A percentile compares a stretch with the other conserved stretches of the same genome.
Evolutionary conservation across 805 yeast species (phyloP).

Genomic region (Torulaspora franciscae): DNA sequence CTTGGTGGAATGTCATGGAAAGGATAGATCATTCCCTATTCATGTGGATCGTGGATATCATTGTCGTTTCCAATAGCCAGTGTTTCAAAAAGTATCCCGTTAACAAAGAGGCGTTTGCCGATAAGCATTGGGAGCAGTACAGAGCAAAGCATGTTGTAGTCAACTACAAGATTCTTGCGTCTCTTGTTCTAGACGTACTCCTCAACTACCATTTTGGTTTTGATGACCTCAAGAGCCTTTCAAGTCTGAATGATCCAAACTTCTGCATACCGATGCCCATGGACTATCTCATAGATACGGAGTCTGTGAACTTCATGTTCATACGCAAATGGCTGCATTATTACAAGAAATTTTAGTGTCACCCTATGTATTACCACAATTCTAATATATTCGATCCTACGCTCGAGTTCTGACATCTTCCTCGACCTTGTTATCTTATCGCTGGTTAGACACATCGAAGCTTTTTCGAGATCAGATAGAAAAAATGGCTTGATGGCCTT

Average conservation of each 20-base stretch:
- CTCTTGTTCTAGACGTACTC: conserved; percentile 40
- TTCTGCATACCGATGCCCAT: conserved; percentile 32
- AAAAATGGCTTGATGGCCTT: background rate
- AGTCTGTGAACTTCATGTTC: conserved; percentile 25
- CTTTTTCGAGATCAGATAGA: background rate
- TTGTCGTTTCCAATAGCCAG: conserved; percentile 34
- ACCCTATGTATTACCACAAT: background rate
- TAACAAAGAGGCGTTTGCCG: conserved; percentile 19
- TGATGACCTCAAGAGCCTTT: conserved; percentile 33
- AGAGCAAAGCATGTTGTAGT: conserved; percentile 34
- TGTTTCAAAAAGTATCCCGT: conserved; percentile 35
- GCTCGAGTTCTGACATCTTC: background rate
- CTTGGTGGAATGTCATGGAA: conserved; percentile 33
- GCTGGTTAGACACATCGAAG: background rate
- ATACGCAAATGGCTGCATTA: conserved; percentile 35
- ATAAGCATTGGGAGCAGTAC: conserved; percentile 32
- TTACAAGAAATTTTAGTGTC: conserved; percentile 29
- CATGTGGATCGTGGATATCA: conserved; percentile 35
- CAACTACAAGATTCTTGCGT: conserved; percentile 40
- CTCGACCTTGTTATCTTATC: background rate
- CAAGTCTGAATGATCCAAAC: conserved; percentile 20
- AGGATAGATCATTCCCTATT: conserved; percentile 33
- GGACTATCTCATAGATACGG: conserved; percentile 22
- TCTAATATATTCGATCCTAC: background rate
- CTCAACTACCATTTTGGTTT: conserved; percentile 51